Evolutionary conservation across 495 filamentous ascomycete species (phyloP).

Genomic region (Astrocystis sublimbata): DNA sequence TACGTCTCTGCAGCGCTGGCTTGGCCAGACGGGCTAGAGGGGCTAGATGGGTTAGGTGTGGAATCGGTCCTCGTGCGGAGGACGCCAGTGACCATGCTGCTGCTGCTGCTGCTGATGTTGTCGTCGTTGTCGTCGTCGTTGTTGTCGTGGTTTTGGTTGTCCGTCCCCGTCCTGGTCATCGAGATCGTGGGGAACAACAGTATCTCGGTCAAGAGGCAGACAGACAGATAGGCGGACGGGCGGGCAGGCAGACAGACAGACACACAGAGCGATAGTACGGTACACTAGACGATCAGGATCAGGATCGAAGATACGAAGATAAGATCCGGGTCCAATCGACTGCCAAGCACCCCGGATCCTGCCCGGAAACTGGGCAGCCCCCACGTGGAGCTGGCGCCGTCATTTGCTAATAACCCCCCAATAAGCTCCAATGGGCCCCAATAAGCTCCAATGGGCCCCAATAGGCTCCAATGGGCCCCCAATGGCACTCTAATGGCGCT

Average conservation of each 20-base stretch:
- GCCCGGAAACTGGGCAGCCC: slow-evolving; percentile 11
- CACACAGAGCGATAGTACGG: too few species aligned
- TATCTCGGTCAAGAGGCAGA: background rate
- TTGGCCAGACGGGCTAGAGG: background rate
- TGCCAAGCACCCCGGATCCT: slow-evolving; percentile 16
- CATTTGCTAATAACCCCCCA: too few species aligned
- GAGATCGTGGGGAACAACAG: background rate
- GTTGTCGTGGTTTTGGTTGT: too few species aligned
- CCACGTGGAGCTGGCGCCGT: slow-evolving; percentile 16
- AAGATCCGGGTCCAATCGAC: slow-evolving; percentile 13
- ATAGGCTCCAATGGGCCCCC: background rate
- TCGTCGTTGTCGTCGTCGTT: too few species aligned
- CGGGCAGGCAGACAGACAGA: too few species aligned
- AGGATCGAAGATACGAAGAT: too few species aligned
- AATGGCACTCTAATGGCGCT: too few species aligned
- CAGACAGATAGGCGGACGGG: too few species aligned
- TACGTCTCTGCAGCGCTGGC: background rate
- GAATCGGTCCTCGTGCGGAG: background rate
- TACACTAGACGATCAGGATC: background rate
- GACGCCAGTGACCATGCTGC: background rate
- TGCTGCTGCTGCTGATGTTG: background rate
- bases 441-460: background rate
- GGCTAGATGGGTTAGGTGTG: slow-evolving; percentile 2
- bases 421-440: background rate
- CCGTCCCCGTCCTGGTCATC: background rate